These are phyloP conservation scores for Dioscorea dumetorum DNA, from an alignment of 106 monocot genomes.

Conservation along the genomic window DNA sequence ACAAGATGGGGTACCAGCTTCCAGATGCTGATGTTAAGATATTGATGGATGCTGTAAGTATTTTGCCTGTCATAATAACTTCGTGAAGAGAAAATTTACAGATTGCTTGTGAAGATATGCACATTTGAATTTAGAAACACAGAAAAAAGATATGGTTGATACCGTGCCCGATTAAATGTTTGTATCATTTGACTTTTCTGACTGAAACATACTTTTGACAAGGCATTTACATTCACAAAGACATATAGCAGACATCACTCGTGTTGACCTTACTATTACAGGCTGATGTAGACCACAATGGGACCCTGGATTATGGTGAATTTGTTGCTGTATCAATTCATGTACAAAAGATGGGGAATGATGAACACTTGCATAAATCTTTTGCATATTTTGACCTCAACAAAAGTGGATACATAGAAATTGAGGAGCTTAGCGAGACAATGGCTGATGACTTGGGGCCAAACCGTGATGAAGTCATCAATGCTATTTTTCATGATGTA, in stretches of 20 bases:
- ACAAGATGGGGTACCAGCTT: constrained; percentile 55
- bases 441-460: constrained; percentile 43
- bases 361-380: constrained; percentile 58
- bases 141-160: no score
- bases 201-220: no score
- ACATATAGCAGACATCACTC: no score
- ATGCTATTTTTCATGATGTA: constrained; percentile 57
- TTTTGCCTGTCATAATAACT: not conserved
- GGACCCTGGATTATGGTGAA: constrained; percentile 46
- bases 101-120: no score
- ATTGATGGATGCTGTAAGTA: constrained; percentile 62
- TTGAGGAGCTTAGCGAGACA: constrained; percentile 57
- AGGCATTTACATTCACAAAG: no score
- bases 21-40: constrained; percentile 52
- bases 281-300: constrained; percentile 57
- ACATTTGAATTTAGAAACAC: no score
- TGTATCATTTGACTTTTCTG: no score
- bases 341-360: constrained; percentile 45
- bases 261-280: not conserved
- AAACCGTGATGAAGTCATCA: constrained; percentile 56
- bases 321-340: constrained; percentile 56
- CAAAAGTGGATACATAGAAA: constrained; percentile 59
- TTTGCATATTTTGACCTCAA: constrained; percentile 60
- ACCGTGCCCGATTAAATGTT: no score
- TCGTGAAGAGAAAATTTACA: no score